Evolutionary conservation across 2,329 filamentous ascomycete genomes (phyloP).

Genomic region (Pochonia chlamydosporia): DNA sequence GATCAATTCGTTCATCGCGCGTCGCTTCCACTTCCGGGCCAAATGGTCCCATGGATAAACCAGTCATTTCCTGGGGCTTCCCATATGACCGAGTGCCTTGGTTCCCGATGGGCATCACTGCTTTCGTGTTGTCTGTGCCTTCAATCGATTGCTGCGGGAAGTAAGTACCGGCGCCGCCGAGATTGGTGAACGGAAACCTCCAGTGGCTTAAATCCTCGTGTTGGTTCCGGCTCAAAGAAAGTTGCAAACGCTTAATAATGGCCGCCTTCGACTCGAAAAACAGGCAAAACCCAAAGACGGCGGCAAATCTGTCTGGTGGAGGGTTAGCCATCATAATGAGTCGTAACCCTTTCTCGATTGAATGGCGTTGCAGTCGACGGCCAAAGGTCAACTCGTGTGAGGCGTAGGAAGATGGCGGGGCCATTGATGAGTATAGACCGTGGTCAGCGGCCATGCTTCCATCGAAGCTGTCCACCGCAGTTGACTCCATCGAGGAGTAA

Average conservation of each 20-base stretch:
- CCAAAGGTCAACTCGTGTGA: constrained; percentile 63
- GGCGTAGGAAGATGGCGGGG: constrained; percentile 49
- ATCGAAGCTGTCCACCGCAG: constrained; percentile 10
- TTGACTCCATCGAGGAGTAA: constrained; percentile 18
- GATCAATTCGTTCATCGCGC: constrained; percentile 34
- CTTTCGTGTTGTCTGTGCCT: not conserved
- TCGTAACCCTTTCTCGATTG: constrained; percentile 56
- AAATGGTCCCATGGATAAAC: constrained; percentile 43
- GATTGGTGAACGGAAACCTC: constrained; percentile 55
- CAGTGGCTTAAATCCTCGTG: constrained; percentile 49
- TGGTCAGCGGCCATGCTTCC: constrained; percentile 12
- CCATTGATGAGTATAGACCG: constrained; percentile 29
- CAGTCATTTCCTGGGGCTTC: constrained; percentile 18
- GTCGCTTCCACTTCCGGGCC: constrained; percentile 29
- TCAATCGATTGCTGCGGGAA: constrained; percentile 31
- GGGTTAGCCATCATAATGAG: constrained; percentile 48
- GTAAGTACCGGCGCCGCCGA: constrained; percentile 65
- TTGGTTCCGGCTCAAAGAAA: constrained; percentile 24
- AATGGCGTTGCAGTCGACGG: constrained; percentile 61
- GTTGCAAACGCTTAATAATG: constrained; percentile 37
- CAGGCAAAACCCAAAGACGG: constrained; percentile 64
- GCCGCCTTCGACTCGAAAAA: constrained; percentile 48
- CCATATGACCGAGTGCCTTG: constrained; percentile 24
- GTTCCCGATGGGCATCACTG: constrained; percentile 26
- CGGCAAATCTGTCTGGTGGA: constrained; percentile 41